Base-by-base conservation (phyloP, 768 basidiomycete genomes). In the Krasilnikovozyma curviuscula region DNA sequence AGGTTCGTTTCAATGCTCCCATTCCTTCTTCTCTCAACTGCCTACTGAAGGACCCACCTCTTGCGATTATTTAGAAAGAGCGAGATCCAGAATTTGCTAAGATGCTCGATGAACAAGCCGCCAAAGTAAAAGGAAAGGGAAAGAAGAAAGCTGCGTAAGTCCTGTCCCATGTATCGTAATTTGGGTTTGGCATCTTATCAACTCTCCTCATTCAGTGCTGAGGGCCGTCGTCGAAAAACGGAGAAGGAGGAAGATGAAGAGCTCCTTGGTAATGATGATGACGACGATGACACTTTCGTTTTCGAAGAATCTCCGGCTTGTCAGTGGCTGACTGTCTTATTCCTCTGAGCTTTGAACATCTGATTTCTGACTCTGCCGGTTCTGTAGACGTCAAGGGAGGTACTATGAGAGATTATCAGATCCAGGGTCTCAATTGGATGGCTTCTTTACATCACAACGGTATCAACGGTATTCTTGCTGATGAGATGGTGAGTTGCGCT, bases 171-270 rank as follows among this genome's bases (percentile, higher is more conserved):
- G n/a, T n/a, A n/a, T n/a, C n/a, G n/a, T n/a, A n/a, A n/a, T n/a
- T n/a, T n/a, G n/a, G n/a, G n/a, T 18, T 10, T 24, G 14, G 27
- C 18, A 31, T 23, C 44, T 24, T 5, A 14, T 23, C 18, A 6
- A 23, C 19, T 24, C 23, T 35, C 13, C 7, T 33, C 3, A 16
- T 9, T 40, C 49, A 13, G 55, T 85, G 81, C 45, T n/a, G 84
- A 83, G 54, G 74, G 77, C 24, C 79, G 89, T 9, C 85, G 88
- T 59, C 76, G 91, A 46, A 93, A 88, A 64, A 88, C 84, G 0
- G 93, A 98, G 65, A 93, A 93, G 66, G 93, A 98, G 59, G 93
- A 97, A 63, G 93, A 97, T 46, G 88, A 91, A 54, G 91, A 98
- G 65, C 59, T 98, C 59, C 65, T 97, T 34, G 7, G 83, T 84